Evolutionary conservation across 176 grass and related monocot genomes (phyloP), one percentile per base, ranked within the genome.

Genomic region (Microstegium vimineum): DNA sequence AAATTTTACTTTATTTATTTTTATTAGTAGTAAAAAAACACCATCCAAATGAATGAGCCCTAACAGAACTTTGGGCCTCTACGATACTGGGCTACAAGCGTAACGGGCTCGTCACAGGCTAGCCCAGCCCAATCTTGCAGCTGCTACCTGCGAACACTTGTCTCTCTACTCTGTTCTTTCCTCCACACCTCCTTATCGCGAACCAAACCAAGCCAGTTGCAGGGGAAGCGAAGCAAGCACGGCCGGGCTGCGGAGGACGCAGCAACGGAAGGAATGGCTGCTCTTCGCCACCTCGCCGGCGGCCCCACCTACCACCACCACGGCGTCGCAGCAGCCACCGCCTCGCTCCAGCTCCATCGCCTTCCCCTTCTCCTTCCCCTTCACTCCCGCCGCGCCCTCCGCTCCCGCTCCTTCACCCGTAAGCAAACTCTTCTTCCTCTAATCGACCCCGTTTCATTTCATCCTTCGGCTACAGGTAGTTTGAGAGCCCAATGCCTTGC

Each of bases 201-300:
- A n/a, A n/a, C n/a, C n/a, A n/a, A 60, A 60, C n/a, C 52, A 10
- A 57, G 54, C 38, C 9, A 60, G 52, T 6, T 18, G 15, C 46
- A 51, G 22, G 47, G 1, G 5, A 20, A 5, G 5, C 18, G n/a
- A n/a, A 47, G 15, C 4, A n/a, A n/a, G 5, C 45, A n/a, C 52
- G 52, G 22, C 22, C 22, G 52, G 22, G 52, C 52, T 14, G 40
- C 47, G 0, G 26, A 20, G 12, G 27, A 25, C 17, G 49, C 22
- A 62, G 40, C 17, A 36, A 17, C n/a, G 5, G 28, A 32, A 80
- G 32, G 4, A 62, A 91, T 91, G 90, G 93, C 87, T 13, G 66
- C 87, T 16, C 87, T 94, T 62, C 84, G 85, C 43, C 89, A 81
- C 65, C 85, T 94, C 76, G 68, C 88, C 27, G 70, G 75, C 40